Base-by-base conservation (phyloP, 345 rosid species). In the Euphorbia lathyris region DNA sequence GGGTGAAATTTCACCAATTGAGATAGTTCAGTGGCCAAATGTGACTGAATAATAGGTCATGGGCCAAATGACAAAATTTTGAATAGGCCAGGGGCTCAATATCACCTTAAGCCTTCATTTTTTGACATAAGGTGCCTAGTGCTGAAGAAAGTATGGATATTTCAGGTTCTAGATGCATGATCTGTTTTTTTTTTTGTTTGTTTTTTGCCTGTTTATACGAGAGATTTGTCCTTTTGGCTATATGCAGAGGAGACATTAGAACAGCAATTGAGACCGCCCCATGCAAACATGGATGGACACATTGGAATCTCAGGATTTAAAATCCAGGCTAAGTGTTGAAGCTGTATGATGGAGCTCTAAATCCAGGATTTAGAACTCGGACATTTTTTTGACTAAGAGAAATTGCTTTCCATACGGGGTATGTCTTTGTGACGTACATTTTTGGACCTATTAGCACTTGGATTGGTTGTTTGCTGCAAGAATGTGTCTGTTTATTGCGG, bases 161-260 rank as follows among this genome's bases (percentile, higher is more conserved):
- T 29, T 5, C 27, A 20, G 29, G 30, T 14, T 23, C 25, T 2
- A 3, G 5, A 53, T 53, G 26, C 58, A 34, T 34, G 38, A 53
- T 53, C 25, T 53, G 25, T 8, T n/a, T 2, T 14, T 7, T n/a
- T 7, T 34, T 34, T n/a, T 34, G 38, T 34, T n/a, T n/a, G n/a
- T 57, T 25, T 10, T 57, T 3, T 3, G 17, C 53, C 19, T 47
- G 16, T 42, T 10, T 60, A 53, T 29, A 27, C 8, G 5, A 9
- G 53, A 12, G 42, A 22, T 57, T 26, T 36, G 22, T 16, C 27
- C 1, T 43, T 42, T 59, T 23, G 4, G 53, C 26, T 25, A 16
- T 43, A 13, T 69, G 66, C 73, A 72, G 75, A 64, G 69, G 55
- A 58, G 47, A 59, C 42, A 27, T 29, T 72, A 32, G 56, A 59